phyloP scores from a whole-genome alignment of 2,329 filamentous ascomycete genomes.

The Aspergillus phoenicis region DNA sequence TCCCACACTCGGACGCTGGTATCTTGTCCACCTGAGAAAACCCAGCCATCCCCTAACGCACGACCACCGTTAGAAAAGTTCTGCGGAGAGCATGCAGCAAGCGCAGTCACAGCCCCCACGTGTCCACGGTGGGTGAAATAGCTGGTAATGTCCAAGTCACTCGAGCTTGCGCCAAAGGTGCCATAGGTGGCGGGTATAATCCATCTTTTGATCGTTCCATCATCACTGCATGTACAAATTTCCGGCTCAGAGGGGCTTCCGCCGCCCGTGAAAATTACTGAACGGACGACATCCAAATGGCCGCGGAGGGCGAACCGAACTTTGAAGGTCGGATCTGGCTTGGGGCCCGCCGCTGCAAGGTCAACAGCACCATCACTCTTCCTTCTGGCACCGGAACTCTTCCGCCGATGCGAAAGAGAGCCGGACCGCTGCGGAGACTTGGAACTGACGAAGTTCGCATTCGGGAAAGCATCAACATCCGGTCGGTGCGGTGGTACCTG shows the following conservation, averaged over 20 bases:
- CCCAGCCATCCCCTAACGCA: conserved; percentile 91
- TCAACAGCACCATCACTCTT: conserved; percentile 67
- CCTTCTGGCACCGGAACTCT: conserved; percentile 74
- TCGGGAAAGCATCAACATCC: conserved; percentile 85
- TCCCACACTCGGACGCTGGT: conserved; percentile 94
- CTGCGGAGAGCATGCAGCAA: conserved; percentile 84
- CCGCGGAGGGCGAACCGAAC: conserved; percentile 88
- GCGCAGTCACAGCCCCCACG: conserved; percentile 80
- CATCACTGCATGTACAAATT: conserved; percentile 93
- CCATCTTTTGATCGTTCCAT: conserved; percentile 95
- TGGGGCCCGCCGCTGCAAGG: conserved; percentile 50
- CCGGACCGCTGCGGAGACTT: conserved; percentile 75
- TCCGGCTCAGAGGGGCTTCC: conserved; percentile 95
- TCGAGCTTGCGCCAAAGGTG: conserved; percentile 58
- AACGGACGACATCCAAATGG: conserved; percentile 89
- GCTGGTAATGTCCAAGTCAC: conserved; percentile 85
- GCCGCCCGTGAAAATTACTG: conserved; percentile 94
- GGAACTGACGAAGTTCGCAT: conserved; percentile 72
- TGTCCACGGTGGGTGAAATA: conserved; percentile 97
- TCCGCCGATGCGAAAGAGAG: conserved; percentile 72
- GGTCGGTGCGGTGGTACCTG: conserved; percentile 64
- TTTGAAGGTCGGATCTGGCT: conserved; percentile 80
- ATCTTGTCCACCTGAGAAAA: conserved; percentile 96
- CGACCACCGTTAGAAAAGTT: conserved; percentile 88
- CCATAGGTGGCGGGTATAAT: conserved; percentile 84